Base-by-base conservation (phyloP, 169 alveolate genomes). In the Theileria luwenshuni region DNA sequence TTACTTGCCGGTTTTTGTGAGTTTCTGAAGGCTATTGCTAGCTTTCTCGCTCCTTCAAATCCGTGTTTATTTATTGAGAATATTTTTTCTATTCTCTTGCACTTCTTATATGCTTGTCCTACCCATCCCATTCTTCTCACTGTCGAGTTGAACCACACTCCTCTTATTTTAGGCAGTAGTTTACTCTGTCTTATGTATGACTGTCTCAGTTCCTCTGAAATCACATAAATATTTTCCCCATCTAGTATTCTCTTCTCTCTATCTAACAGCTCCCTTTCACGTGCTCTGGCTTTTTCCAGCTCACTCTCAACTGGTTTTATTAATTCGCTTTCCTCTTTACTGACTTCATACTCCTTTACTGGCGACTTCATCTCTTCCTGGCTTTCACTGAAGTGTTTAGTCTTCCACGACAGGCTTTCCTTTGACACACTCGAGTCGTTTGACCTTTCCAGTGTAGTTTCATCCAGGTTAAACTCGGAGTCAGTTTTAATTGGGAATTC, bases 111-210 rank as follows among this genome's bases (percentile, higher is more conserved):
- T 12, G 94, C 94, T 84, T 89, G 94, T 21, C 94, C 94, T 13
- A 89, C 94, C 94, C 94, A 89, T 27, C 94, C 94, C 94, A 89
- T 89, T 45, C 94, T 85, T 35, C 89, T 83, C 43, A 86, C 85
- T 15, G 94, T 85, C n/a, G 94, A 89, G 76, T 89, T 89, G 64
- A 89, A 89, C 94, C 94, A 89, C 48, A 89, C 94, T 0, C 94
- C 94, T 58, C 94, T 51, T 47, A 89, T 90, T 63, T 89, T 89
- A 1, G 94, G 94, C 84, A 75, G 79, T 30, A 81, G 69, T 67
- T 89, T 89, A 54, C 91, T 83, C 75, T 83, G 87, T 19, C 88
- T 73, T 25, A 89, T 74, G 72, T 85, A 89, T 21, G 83, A 77
- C 76, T 85, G 70, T 33, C 94, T 68, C 67, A 89, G 76, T 67